These are phyloP conservation scores for Chrysochromulina tobinii DNA, from an alignment of 78 protist species.

Conservation along the genomic window DNA sequence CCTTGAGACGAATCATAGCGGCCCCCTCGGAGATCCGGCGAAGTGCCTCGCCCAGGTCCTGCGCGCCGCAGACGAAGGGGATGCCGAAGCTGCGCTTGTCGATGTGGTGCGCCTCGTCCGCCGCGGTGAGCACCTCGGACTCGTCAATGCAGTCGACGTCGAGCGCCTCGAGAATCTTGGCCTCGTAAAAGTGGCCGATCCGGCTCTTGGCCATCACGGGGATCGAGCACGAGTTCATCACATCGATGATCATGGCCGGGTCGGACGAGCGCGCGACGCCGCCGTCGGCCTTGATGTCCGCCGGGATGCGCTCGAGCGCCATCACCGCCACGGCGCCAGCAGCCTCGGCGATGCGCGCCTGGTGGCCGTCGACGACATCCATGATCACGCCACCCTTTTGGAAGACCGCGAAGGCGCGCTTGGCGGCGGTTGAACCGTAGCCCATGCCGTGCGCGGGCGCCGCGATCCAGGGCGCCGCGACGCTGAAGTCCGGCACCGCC, in stretches of 20 bases:
- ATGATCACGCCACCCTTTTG: conserved; percentile 8
- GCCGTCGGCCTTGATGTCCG: conserved; percentile 62
- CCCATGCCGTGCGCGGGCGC: not conserved
- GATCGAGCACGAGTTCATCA: conserved; percentile 56
- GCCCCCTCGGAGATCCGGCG: conserved; percentile 96
- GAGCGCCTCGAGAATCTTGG: conserved; percentile 83
- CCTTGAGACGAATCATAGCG: conserved; percentile 92
- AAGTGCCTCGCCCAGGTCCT: conserved; percentile 91
- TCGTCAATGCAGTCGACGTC: conserved; percentile 94
- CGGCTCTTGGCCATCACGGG: conserved; percentile 95
- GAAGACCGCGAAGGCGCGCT: conserved; percentile 13
- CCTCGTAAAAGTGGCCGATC: conserved; percentile 95
- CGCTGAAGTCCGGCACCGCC: not conserved
- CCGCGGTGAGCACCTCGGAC: conserved; percentile 69
- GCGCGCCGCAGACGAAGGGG: conserved; percentile 92
- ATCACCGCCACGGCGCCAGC: conserved; percentile 85
- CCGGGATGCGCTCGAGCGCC: conserved; percentile 96
- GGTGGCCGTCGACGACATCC: conserved; percentile 88
- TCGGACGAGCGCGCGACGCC: conserved; percentile 95
- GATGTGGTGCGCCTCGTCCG: conserved; percentile 91
- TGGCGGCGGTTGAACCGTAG: not conserved
- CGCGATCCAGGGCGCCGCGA: not conserved
- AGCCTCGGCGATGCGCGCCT: conserved; percentile 94
- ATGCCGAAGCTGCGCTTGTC: conserved; percentile 81
- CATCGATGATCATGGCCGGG: conserved; percentile 86